Evolutionary conservation across 176 grass and related monocot genomes (phyloP).

Genomic region (Musa troglodytarum): DNA sequence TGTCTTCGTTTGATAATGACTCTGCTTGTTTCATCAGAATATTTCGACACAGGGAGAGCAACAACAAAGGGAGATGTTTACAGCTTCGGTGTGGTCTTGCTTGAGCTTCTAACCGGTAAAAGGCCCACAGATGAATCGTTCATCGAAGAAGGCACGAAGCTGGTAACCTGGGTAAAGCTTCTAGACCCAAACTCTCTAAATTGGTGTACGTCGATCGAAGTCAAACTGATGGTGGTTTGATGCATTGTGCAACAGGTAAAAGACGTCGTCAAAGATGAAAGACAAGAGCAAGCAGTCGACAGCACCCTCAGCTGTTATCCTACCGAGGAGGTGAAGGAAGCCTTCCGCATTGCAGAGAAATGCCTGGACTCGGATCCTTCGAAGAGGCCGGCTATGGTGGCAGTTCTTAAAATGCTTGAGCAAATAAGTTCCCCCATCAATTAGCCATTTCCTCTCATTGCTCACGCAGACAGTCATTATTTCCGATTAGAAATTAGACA

Average conservation of each 20-base stretch:
- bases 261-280: conserved; percentile 48
- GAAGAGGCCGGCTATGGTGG: conserved; percentile 46
- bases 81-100: conserved; percentile 76
- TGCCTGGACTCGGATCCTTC: conserved; percentile 63
- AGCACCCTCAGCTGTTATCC: conserved; percentile 26
- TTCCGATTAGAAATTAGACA: too few species aligned
- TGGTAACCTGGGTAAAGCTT: conserved; percentile 60
- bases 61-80: conserved; percentile 83
- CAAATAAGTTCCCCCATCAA: conserved; percentile 15
- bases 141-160: conserved; percentile 57
- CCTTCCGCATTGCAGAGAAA: conserved; percentile 44
- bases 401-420: conserved; percentile 57
- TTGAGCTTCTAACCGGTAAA: conserved; percentile 75
- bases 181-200: too few species aligned
- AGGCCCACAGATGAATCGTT: conserved; percentile 75
- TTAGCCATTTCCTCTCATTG: too few species aligned
- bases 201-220: background rate
- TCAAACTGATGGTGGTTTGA: too few species aligned
- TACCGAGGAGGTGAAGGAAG: conserved; percentile 33
- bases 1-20: too few species aligned
- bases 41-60: conserved; percentile 71
- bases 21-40: conserved; percentile 37
- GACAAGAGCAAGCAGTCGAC: conserved; percentile 60
- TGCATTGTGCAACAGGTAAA: conserved; percentile 33
- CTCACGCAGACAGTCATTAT: too few species aligned